Evolutionary conservation across 371 early-diverging fungal species (phyloP).

Genomic region (Mucor sp.): DNA sequence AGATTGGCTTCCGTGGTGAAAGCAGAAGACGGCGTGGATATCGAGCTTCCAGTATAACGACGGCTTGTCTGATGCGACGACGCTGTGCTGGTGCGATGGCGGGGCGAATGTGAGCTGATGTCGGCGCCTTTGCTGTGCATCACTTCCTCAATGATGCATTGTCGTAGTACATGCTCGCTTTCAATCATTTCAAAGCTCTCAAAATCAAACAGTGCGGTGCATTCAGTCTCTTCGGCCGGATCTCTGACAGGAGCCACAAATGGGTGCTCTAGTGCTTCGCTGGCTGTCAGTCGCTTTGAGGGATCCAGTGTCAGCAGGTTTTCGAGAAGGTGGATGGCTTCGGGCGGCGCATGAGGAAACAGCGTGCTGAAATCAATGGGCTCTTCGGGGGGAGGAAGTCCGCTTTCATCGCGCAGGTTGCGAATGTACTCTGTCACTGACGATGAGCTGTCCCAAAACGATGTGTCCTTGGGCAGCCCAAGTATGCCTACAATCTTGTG

Average conservation of each 20-base stretch:
- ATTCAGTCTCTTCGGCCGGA: slow-evolving; percentile 45
- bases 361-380: slow-evolving; percentile 40
- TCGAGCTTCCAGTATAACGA: slow-evolving; percentile 45
- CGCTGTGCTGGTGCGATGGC: background rate
- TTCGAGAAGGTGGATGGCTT: slow-evolving; percentile 76
- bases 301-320: slow-evolving; percentile 88
- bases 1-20: slow-evolving; percentile 35
- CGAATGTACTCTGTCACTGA: slow-evolving; percentile 45
- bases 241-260: slow-evolving; percentile 70
- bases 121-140: slow-evolving; percentile 19
- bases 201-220: slow-evolving; percentile 40
- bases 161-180: slow-evolving; percentile 39
- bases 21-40: slow-evolving; percentile 43
- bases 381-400: slow-evolving; percentile 48
- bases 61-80: slow-evolving; percentile 22
- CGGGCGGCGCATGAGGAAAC: slow-evolving; percentile 60
- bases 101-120: background rate
- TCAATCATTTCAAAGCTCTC: slow-evolving; percentile 48
- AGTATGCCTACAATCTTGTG: slow-evolving; percentile 91
- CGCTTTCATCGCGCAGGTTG: slow-evolving; percentile 55
- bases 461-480: slow-evolving; percentile 91
- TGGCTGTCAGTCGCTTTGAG: slow-evolving; percentile 74
- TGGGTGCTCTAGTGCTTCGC: slow-evolving; percentile 77
- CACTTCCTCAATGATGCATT: slow-evolving; percentile 45
- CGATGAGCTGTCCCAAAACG: slow-evolving; percentile 47